phyloP scores from a whole-genome alignment of 352 stramenopile genomes.

The Pythium inflatum region DNA sequence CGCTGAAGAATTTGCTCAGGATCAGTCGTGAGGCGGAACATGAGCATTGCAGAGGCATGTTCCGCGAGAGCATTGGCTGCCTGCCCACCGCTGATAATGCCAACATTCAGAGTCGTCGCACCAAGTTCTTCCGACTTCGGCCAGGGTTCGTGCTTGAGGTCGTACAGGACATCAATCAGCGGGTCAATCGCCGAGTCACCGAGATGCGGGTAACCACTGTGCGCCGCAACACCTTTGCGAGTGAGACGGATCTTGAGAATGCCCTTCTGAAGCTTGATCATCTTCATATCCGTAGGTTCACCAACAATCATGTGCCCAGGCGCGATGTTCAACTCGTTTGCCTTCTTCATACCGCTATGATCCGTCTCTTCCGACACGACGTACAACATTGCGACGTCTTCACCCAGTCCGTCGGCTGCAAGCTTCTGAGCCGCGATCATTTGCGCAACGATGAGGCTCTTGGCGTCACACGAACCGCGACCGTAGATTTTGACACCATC shows the following conservation, averaged over 20 bases:
- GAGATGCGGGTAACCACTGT: slow-evolving; percentile 86
- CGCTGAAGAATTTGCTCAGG: slow-evolving; percentile 72
- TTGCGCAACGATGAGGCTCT: slow-evolving; percentile 81
- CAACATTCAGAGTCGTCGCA: slow-evolving; percentile 85
- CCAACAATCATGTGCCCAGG: slow-evolving; percentile 81
- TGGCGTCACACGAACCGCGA: slow-evolving; percentile 84
- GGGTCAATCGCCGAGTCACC: slow-evolving; percentile 85
- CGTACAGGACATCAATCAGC: slow-evolving; percentile 83
- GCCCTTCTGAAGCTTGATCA: slow-evolving; percentile 87
- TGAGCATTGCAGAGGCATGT: slow-evolving; percentile 83
- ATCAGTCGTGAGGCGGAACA: slow-evolving; percentile 84
- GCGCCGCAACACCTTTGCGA: slow-evolving; percentile 71
- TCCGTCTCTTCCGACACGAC: slow-evolving; percentile 90
- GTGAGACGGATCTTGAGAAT: slow-evolving; percentile 84
- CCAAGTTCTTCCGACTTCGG: slow-evolving; percentile 80
- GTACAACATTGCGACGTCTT: slow-evolving; percentile 79
- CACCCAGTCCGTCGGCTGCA: slow-evolving; percentile 51
- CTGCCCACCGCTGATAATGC: slow-evolving; percentile 77
- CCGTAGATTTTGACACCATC: slow-evolving; percentile 73
- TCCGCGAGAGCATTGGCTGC: slow-evolving; percentile 84
- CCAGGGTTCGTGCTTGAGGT: slow-evolving; percentile 80
- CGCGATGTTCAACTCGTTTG: slow-evolving; percentile 74
- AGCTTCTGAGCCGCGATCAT: slow-evolving; percentile 81
- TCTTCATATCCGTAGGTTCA: slow-evolving; percentile 80
- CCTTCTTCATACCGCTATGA: slow-evolving; percentile 89